These are phyloP conservation scores for Jamesozyma spencerorum DNA, from an alignment of 805 yeast species.

Conservation along the genomic window DNA sequence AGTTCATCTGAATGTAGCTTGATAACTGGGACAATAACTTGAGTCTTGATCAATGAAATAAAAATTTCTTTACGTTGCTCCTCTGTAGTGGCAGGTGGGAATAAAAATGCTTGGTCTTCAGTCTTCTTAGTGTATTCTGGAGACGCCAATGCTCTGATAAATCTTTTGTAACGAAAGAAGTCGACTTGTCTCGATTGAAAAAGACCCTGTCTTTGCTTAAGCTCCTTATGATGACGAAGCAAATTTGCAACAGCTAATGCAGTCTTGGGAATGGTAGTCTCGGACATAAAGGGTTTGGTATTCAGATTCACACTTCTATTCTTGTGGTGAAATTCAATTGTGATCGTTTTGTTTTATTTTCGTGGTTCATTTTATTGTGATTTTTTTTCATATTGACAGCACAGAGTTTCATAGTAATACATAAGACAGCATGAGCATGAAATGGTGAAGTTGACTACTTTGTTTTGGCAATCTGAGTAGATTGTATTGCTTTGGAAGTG, in stretches of 20 bases:
- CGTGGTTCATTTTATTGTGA: no score
- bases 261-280: constrained; percentile 34
- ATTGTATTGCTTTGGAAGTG: no score
- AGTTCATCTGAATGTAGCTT: constrained; percentile 66
- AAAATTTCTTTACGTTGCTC: constrained; percentile 37
- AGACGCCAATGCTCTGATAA: constrained; percentile 64
- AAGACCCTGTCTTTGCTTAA: constrained; percentile 79
- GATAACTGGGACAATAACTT: constrained; percentile 63
- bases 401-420: no score
- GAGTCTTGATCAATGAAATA: constrained; percentile 58
- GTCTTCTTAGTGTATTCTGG: constrained; percentile 56
- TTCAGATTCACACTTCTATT: background rate
- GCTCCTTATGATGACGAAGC: constrained; percentile 51
- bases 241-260: constrained; percentile 64
- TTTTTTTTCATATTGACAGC: no score
- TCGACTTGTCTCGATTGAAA: constrained; percentile 62
- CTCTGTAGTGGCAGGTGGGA: constrained; percentile 36
- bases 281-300: background rate
- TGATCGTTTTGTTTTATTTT: background rate
- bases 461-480: no score
- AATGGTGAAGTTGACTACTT: no score
- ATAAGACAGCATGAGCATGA: no score
- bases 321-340: background rate
- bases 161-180: constrained; percentile 81
- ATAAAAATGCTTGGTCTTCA: constrained; percentile 36